A percentile compares a stretch with the other conserved stretches of the same genome.
These are phyloP conservation scores for Calonectria pteridis DNA, from an alignment of 2,329 filamentous ascomycete species.

Conservation along the genomic window DNA sequence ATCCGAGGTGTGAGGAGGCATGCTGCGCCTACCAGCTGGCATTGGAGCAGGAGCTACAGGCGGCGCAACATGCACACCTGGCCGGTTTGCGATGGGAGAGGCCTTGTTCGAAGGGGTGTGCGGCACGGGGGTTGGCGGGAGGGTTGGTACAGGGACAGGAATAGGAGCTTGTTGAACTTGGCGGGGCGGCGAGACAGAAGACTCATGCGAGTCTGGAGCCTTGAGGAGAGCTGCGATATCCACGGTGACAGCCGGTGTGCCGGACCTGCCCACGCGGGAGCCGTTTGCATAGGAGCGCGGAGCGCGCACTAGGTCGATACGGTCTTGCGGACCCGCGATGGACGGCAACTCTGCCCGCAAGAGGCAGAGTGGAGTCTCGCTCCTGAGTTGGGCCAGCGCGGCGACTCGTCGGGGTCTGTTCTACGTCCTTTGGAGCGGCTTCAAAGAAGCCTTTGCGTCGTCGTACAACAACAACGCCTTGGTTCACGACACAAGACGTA, in stretches of 20 bases:
- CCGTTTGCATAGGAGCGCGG: slow-evolving; percentile 46
- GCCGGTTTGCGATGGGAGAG: slow-evolving; percentile 37
- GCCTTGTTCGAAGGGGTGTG: slow-evolving; percentile 38
- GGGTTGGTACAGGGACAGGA: slow-evolving; percentile 10
- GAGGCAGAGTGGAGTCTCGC: slow-evolving; percentile 56
- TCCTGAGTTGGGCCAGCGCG: slow-evolving; percentile 58
- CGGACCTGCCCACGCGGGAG: slow-evolving; percentile 42
- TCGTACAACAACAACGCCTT: slow-evolving; percentile 33
- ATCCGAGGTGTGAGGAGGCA: slow-evolving; percentile 64
- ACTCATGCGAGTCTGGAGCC: slow-evolving; percentile 79
- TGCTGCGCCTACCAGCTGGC: slow-evolving; percentile 48
- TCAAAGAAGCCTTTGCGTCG: slow-evolving; percentile 33
- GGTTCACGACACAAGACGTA: slow-evolving; percentile 25
- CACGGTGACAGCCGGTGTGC: slow-evolving; percentile 76
- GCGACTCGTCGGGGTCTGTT: slow-evolving; percentile 42
- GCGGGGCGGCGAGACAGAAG: slow-evolving; percentile 62
- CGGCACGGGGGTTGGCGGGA: slow-evolving; percentile 12
- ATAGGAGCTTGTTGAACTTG: slow-evolving; percentile 41
- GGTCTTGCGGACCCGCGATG: slow-evolving; percentile 45
- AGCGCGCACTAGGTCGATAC: slow-evolving; percentile 45
- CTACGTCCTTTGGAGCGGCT: slow-evolving; percentile 33
- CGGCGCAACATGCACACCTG: slow-evolving; percentile 39
- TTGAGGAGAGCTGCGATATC: slow-evolving; percentile 95
- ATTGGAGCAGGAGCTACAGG: slow-evolving; percentile 50
- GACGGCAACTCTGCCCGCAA: slow-evolving; percentile 55